A percentile compares a stretch with the other conserved stretches of the same genome.
These are phyloP conservation scores for Ophiosphaerella herpotricha DNA, from an alignment of 2,329 filamentous ascomycete genomes.

Conservation along the genomic window DNA sequence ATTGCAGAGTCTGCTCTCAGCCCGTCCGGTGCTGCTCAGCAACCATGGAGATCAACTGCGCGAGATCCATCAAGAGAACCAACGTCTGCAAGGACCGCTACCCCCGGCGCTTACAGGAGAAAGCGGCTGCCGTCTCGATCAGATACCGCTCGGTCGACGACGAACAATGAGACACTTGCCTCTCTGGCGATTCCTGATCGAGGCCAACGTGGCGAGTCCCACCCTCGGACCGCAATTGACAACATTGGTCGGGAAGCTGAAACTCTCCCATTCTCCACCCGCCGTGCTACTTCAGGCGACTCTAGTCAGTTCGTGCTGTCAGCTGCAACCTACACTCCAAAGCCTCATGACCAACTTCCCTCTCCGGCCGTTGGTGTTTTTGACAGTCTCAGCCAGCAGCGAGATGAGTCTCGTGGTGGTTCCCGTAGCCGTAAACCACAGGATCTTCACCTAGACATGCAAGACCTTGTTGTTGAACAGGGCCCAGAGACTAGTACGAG, in stretches of 20 bases:
- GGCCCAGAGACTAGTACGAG: constrained; percentile 47
- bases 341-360: constrained; percentile 54
- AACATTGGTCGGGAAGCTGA: constrained; percentile 50
- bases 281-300: constrained; percentile 56
- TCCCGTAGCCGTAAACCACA: constrained; percentile 80
- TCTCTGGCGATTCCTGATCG: constrained; percentile 43
- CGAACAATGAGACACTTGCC: constrained; percentile 40
- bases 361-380: constrained; percentile 71
- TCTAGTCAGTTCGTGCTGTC: constrained; percentile 59
- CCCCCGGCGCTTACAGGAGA: constrained; percentile 68
- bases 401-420: constrained; percentile 66
- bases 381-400: constrained; percentile 65
- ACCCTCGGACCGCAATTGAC: constrained; percentile 42
- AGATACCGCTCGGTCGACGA: constrained; percentile 36
- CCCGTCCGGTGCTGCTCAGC: constrained; percentile 59
- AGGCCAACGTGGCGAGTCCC: constrained; percentile 34
- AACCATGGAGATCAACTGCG: constrained; percentile 42
- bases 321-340: constrained; percentile 41
- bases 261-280: constrained; percentile 43
- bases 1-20: constrained; percentile 73
- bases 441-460: constrained; percentile 60
- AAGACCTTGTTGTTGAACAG: constrained; percentile 49
- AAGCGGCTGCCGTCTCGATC: constrained; percentile 63
- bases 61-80: constrained; percentile 48
- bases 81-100: constrained; percentile 56